These are phyloP conservation scores for Termitomyces sp. DNA, from an alignment of 768 basidiomycete species.

Conservation along the genomic window DNA sequence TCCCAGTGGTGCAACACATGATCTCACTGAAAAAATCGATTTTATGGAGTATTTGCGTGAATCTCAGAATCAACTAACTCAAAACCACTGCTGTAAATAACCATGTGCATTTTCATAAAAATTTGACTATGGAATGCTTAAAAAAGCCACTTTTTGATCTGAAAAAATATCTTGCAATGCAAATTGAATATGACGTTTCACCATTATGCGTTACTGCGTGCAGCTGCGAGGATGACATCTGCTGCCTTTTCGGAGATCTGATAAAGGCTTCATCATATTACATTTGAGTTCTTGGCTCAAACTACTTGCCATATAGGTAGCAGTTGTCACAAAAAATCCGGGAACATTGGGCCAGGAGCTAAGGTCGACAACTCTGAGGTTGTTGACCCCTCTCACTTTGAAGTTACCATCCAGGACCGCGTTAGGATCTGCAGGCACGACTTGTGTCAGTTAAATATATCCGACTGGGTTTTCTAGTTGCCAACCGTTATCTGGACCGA, in stretches of 20 bases:
- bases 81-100: no score
- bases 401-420: conserved; percentile 25
- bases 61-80: no score
- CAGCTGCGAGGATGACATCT: conserved; percentile 19
- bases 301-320: conserved; percentile 23
- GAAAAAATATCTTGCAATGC: no score
- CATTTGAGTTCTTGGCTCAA: not conserved
- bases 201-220: not conserved
- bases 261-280: not conserved
- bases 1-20: no score
- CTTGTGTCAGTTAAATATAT: not conserved
- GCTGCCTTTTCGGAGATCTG: conserved; percentile 27
- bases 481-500: conserved; percentile 21
- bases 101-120: no score
- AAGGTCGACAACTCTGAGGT: conserved; percentile 24
- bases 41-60: no score
- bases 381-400: conserved; percentile 22
- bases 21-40: no score
- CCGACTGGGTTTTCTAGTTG: not conserved
- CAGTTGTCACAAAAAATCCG: conserved; percentile 26
- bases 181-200: no score
- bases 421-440: conserved; percentile 15
- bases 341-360: conserved; percentile 24
- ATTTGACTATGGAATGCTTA: no score
- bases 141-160: no score